Evolutionary conservation across 139 green algal species (phyloP).

Genomic region (Mychonastes homosphaera): DNA sequence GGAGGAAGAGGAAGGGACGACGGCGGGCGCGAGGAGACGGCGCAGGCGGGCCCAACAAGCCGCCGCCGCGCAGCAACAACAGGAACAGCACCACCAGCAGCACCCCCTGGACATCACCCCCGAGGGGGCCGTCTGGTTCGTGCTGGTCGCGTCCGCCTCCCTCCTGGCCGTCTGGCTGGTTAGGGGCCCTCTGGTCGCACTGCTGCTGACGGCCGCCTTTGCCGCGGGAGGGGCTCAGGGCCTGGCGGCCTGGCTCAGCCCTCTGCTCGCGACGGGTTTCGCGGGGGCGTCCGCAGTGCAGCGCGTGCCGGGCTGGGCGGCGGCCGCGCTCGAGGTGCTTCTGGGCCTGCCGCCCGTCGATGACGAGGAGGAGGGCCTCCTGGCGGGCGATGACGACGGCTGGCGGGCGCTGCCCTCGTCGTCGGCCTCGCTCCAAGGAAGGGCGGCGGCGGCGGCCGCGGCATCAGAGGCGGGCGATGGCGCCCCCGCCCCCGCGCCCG

Average conservation of each 20-base stretch:
- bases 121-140: constrained; percentile 44
- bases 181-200: constrained; percentile 45
- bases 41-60: no score
- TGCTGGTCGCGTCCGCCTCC: constrained; percentile 43
- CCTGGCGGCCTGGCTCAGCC: constrained; percentile 21
- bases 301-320: neutral
- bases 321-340: neutral
- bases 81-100: neutral
- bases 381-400: no score
- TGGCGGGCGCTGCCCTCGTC: no score
- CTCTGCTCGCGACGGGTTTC: constrained; percentile 11
- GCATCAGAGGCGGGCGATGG: no score
- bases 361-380: no score
- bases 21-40: neutral
- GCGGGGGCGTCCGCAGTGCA: no score
- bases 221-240: constrained; percentile 37
- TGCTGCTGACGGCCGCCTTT: constrained; percentile 51
- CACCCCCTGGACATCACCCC: constrained; percentile 38
- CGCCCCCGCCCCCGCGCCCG: no score
- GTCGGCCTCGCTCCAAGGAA: no score
- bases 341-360: neutral
- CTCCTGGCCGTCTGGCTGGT: constrained; percentile 72
- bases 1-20: neutral
- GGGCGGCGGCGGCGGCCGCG: no score
- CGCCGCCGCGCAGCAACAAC: neutral